A percentile compares a stretch with the other conserved stretches of the same genome.
Conservation (phyloP, 1,284 basidiomycete genomes). For the Somion occarium region DNA sequence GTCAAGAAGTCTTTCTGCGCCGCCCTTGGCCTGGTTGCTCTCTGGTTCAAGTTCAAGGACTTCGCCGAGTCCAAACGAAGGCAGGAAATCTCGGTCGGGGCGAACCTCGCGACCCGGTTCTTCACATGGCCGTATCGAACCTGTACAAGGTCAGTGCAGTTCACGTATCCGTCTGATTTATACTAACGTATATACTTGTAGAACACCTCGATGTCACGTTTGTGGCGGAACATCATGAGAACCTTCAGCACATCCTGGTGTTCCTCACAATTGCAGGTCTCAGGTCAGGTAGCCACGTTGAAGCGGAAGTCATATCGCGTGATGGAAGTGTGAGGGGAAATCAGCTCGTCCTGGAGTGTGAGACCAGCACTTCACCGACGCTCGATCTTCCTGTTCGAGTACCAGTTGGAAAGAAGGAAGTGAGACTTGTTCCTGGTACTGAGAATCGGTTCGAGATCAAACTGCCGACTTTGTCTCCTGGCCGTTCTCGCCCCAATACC, state of each 20-base stretch:
- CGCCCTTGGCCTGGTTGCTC: conserved; percentile 64
- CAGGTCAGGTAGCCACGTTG: conserved; percentile 37
- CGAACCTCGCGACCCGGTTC: conserved; percentile 13
- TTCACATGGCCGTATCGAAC: conserved; percentile 19
- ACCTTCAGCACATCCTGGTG: conserved; percentile 68
- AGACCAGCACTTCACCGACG: conserved; percentile 48
- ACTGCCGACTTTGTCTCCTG: conserved; percentile 30
- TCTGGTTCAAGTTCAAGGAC: conserved; percentile 13
- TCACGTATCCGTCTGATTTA: neutral
- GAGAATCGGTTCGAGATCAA: conserved; percentile 60
- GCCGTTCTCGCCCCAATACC: conserved; percentile 24
- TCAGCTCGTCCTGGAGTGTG: conserved; percentile 57
- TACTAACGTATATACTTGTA: neutral
- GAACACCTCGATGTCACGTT: conserved; percentile 53
- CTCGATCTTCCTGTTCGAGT: conserved; percentile 66
- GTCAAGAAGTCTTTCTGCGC: conserved; percentile 66
- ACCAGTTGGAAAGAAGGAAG: conserved; percentile 53
- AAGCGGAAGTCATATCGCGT: conserved; percentile 56
- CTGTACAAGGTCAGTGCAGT: conserved; percentile 17
- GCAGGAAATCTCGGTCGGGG: conserved; percentile 11
- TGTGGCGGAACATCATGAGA: conserved; percentile 83
- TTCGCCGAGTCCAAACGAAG: conserved; percentile 10
- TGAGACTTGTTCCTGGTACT: conserved; percentile 30
- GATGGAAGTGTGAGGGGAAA: conserved; percentile 38
- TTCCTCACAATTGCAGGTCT: conserved; percentile 52